These are phyloP conservation scores for Aspergillus ostianus DNA, from an alignment of 495 filamentous ascomycete genomes.

Conservation along the genomic window DNA sequence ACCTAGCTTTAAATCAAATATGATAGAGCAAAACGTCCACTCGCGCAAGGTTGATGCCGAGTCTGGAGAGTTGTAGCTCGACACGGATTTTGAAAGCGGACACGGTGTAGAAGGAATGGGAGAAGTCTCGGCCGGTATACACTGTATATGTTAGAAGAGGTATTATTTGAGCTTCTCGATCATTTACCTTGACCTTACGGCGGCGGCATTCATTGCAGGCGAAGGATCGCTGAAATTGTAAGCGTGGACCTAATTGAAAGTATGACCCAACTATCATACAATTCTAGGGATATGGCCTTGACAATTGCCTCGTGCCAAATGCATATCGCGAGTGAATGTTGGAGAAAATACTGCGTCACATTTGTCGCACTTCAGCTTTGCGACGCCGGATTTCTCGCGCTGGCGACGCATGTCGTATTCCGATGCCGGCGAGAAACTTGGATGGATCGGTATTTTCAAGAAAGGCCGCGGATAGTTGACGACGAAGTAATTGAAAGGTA, in stretches of 20 bases:
- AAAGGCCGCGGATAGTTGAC: too few relatives aligned
- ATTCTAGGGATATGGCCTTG: not conserved
- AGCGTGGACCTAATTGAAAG: not conserved
- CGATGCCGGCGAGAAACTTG: too few relatives aligned
- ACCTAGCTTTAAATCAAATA: not conserved
- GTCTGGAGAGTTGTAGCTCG: not conserved
- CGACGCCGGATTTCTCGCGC: not conserved
- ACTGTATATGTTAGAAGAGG: not conserved
- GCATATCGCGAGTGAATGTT: not conserved
- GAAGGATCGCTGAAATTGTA: not conserved
- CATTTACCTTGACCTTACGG: not conserved
- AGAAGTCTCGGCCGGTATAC: not conserved
- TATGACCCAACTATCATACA: not conserved
- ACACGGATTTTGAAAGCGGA: not conserved
- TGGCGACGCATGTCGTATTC: not conserved
- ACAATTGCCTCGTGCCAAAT: not conserved
- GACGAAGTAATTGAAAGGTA: too few relatives aligned
- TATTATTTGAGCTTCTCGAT: not conserved
- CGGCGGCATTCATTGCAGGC: not conserved
- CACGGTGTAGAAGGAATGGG: not conserved
- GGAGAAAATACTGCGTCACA: not conserved
- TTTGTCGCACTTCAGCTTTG: not conserved
- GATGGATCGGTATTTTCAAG: too few relatives aligned
- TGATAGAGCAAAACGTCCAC: not conserved
- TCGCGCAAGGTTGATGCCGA: not conserved